Percentiles rank a stretch among this genome's conserved stretches.
Evolutionary conservation across 176 grass and related monocot genomes (phyloP).

Genomic region (Carex scoparia): DNA sequence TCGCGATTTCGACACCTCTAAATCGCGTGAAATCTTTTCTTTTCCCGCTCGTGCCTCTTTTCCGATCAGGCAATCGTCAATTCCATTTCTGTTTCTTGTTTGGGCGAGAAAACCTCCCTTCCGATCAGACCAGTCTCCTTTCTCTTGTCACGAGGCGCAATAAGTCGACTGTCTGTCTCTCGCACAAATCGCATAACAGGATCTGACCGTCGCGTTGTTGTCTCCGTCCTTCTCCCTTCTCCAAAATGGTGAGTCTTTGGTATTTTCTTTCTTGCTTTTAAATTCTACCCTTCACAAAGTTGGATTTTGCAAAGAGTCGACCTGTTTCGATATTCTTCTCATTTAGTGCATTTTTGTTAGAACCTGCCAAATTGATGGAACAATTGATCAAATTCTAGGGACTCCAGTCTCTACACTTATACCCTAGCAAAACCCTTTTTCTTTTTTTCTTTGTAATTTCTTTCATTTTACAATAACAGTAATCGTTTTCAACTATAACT

Average conservation of each 20-base stretch:
- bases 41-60: too few species aligned
- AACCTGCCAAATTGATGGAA: background rate
- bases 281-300: background rate
- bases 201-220: background rate
- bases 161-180: background rate
- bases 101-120: too few species aligned
- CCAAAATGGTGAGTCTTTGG: slow-evolving; percentile 4
- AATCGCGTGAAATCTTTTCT: too few species aligned
- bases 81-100: too few species aligned
- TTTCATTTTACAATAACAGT: background rate
- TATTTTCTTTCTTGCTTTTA: background rate
- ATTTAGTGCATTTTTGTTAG: background rate
- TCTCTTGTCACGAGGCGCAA: background rate
- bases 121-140: background rate
- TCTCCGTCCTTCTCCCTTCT: background rate
- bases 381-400: background rate
- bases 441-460: background rate
- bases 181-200: background rate
- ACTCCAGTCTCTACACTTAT: background rate
- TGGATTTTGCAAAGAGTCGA: background rate
- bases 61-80: too few species aligned
- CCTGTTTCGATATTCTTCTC: background rate
- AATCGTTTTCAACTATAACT: background rate
- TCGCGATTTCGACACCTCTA: too few species aligned
- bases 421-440: slow-evolving; percentile 17